Conservation (phyloP, 1,139 yeast species). For the Scheffersomyces cryptocercus region DNA sequence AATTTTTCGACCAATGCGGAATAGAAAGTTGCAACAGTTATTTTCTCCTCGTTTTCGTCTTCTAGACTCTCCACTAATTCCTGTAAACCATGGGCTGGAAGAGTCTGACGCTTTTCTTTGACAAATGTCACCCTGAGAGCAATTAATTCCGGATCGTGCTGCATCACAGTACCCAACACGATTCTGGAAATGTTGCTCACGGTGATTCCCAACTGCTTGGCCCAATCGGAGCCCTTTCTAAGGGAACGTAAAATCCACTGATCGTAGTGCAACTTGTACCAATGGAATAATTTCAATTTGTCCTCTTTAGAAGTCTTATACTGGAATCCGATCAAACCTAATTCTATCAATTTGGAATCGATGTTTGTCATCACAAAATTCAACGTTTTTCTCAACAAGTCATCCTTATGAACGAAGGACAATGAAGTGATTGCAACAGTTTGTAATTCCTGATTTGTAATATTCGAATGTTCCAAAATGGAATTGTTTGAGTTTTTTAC, state of each 20-base stretch:
- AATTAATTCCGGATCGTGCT: conserved; percentile 28
- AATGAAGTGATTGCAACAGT: conserved; percentile 55
- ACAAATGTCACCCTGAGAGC: conserved; percentile 27
- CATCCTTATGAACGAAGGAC: conserved; percentile 46
- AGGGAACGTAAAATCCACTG: conserved; percentile 49
- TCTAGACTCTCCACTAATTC: conserved; percentile 21
- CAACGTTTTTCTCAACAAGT: conserved; percentile 52
- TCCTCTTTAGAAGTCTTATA: conserved; percentile 18
- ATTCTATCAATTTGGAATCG: conserved; percentile 54
- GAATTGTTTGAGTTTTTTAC: conserved; percentile 49
- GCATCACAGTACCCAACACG: conserved; percentile 45
- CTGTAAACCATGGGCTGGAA: conserved; percentile 38
- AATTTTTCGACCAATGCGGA: conserved; percentile 3
- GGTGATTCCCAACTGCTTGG: conserved; percentile 40
- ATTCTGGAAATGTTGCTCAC: conserved; percentile 41
- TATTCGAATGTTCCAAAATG: conserved; percentile 34
- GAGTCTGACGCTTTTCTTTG: conserved; percentile 23
- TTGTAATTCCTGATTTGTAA: conserved; percentile 40
- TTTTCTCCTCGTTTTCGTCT: conserved; percentile 20
- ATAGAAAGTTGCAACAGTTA: conserved; percentile 9
- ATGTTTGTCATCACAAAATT: conserved; percentile 58
- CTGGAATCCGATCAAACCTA: conserved; percentile 54
- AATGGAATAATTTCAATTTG: conserved; percentile 44
- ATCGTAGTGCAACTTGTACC: conserved; percentile 56
- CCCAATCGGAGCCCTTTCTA: conserved; percentile 46